These are phyloP conservation scores for Hymenoscyphus scutula DNA, from an alignment of 2,329 filamentous ascomycete species.

Conservation along the genomic window DNA sequence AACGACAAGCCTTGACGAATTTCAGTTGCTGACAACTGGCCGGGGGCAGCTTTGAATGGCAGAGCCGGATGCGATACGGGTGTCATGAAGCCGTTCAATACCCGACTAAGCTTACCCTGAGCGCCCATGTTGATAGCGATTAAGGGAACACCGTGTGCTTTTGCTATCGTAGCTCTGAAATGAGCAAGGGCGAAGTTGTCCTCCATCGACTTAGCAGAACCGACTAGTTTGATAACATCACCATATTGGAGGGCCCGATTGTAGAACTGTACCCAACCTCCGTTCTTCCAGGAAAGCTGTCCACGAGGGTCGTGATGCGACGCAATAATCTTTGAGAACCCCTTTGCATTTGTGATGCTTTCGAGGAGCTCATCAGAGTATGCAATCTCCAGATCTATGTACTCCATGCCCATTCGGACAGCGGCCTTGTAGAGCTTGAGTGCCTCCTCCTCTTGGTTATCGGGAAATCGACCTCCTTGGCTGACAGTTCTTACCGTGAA, in stretches of 20 bases:
- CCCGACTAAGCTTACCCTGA: slow-evolving; percentile 81
- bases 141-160: slow-evolving; percentile 74
- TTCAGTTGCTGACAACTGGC: slow-evolving; percentile 86
- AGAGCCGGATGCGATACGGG: slow-evolving; percentile 86
- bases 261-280: slow-evolving; percentile 88
- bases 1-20: slow-evolving; percentile 77
- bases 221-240: slow-evolving; percentile 92
- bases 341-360: slow-evolving; percentile 62
- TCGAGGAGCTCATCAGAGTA: slow-evolving; percentile 75
- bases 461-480: slow-evolving; percentile 87
- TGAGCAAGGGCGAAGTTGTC: slow-evolving; percentile 83
- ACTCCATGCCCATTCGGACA: slow-evolving; percentile 82
- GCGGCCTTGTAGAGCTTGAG: slow-evolving; percentile 74
- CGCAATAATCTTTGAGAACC: slow-evolving; percentile 80
- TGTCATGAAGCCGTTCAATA: slow-evolving; percentile 90
- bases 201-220: slow-evolving; percentile 69
- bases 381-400: slow-evolving; percentile 88
- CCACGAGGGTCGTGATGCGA: slow-evolving; percentile 89
- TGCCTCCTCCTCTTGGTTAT: slow-evolving; percentile 68
- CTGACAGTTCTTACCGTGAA: slow-evolving; percentile 85
- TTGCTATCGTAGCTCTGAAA: slow-evolving; percentile 75
- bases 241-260: slow-evolving; percentile 87
- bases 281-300: slow-evolving; percentile 81
- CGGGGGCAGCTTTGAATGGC: slow-evolving; percentile 91
- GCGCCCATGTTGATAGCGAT: slow-evolving; percentile 96